Percentiles rank a stretch among this genome's conserved stretches.
Evolutionary conservation across 257 asterid genomes (phyloP).

Genomic region (Fraxinus americana): DNA sequence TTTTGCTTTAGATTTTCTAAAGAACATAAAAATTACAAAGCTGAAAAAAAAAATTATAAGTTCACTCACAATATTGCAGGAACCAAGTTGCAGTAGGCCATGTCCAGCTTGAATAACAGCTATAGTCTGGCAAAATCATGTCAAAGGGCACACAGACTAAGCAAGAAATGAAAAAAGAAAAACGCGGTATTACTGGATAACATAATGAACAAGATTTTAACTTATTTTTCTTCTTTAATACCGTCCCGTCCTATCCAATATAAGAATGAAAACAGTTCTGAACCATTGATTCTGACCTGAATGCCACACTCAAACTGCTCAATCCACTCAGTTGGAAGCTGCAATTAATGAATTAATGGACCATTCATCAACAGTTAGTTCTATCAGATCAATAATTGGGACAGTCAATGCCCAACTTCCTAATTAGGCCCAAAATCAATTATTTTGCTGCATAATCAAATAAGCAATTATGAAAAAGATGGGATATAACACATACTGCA

Average conservation of each 20-base stretch:
- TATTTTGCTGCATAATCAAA: slow-evolving; percentile 31
- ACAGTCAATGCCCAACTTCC: slow-evolving; percentile 34
- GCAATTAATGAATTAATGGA: slow-evolving; percentile 45
- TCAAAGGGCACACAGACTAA: neutral
- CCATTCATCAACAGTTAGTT: slow-evolving; percentile 41
- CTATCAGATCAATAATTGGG: slow-evolving; percentile 46
- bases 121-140: slow-evolving; percentile 67
- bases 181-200: neutral
- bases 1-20: neutral
- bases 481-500: slow-evolving; percentile 72
- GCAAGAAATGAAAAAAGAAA: neutral
- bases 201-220: neutral
- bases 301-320: slow-evolving; percentile 99
- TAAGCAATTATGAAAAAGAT: slow-evolving; percentile 3
- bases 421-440: slow-evolving; percentile 14
- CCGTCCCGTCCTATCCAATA: neutral
- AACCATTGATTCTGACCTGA: slow-evolving; percentile 58
- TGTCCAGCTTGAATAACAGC: slow-evolving; percentile 99
- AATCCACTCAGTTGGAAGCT: slow-evolving; percentile 97
- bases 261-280: slow-evolving; percentile 7
- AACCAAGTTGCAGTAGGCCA: slow-evolving; percentile 94
- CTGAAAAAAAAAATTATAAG: neutral
- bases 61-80: slow-evolving; percentile 93
- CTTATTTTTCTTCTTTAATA: neutral
- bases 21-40: neutral